Percentiles rank a stretch among this genome's conserved stretches.
Evolutionary conservation across 331 rosid genomes (phyloP).

Genomic region (Quercus tomentella): DNA sequence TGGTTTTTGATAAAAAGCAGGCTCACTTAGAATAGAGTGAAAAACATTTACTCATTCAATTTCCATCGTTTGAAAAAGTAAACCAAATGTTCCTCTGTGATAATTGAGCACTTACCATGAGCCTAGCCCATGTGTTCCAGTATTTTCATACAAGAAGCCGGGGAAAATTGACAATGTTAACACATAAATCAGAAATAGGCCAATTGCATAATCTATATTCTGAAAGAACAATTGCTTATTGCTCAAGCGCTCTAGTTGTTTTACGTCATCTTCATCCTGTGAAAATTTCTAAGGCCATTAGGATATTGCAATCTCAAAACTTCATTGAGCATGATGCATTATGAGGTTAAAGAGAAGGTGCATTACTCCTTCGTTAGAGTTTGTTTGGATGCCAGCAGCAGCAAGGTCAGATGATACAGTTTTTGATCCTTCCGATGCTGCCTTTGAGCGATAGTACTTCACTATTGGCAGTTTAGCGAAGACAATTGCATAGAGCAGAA

Average conservation of each 20-base stretch:
- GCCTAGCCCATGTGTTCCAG: constrained; percentile 64
- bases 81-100: background rate
- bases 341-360: background rate
- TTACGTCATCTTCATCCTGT: constrained; percentile 6
- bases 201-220: constrained; percentile 50
- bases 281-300: constrained; percentile 8
- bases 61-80: background rate
- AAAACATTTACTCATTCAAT: background rate
- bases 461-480: too few species aligned
- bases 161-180: constrained; percentile 74
- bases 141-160: constrained; percentile 69
- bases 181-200: constrained; percentile 49
- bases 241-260: constrained; percentile 33
- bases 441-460: too few species aligned
- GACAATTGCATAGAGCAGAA: too few species aligned
- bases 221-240: constrained; percentile 41
- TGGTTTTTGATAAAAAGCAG: too few species aligned
- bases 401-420: constrained; percentile 86
- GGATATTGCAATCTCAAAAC: background rate
- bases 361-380: constrained; percentile 31
- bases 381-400: constrained; percentile 51
- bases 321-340: background rate
- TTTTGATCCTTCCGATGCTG: too few species aligned
- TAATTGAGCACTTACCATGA: constrained; percentile 40
- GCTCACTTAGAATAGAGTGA: background rate